Evolutionary conservation across 176 grass and related monocot genomes (phyloP).

Genomic region (Leersia perrieri): DNA sequence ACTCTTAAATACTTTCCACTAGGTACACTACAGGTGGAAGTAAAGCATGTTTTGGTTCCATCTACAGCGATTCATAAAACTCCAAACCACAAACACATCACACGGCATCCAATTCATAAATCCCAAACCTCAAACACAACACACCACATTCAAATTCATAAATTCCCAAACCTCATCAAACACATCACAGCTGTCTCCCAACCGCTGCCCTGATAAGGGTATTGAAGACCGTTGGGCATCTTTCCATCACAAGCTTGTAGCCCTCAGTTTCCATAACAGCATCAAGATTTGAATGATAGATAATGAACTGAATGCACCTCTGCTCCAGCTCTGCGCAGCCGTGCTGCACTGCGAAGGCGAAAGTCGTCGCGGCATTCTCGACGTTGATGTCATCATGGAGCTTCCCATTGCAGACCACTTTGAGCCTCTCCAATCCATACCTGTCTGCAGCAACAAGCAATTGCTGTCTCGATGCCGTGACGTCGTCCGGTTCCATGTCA

Average conservation of each 20-base stretch:
- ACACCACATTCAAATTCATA: too few species aligned
- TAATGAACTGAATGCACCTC: conserved; percentile 20
- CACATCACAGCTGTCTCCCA: background rate
- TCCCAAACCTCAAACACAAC: too few species aligned
- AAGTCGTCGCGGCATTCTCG: background rate
- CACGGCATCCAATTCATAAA: too few species aligned
- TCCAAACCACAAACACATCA: too few species aligned
- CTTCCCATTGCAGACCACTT: background rate
- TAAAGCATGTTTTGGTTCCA: too few species aligned
- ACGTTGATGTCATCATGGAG: background rate
- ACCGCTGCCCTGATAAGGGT: conserved; percentile 12
- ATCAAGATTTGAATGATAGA: conserved; percentile 3
- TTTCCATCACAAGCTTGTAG: conserved; percentile 5
- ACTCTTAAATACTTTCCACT: too few species aligned
- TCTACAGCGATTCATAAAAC: too few species aligned
- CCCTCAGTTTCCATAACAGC: conserved; percentile 18
- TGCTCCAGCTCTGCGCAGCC: conserved; percentile 17
- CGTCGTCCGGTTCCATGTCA: background rate
- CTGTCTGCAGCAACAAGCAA: conserved; percentile 22
- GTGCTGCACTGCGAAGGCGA: conserved; percentile 30
- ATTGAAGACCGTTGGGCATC: background rate
- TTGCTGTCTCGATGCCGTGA: background rate
- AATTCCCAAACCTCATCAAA: too few species aligned
- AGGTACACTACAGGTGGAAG: too few species aligned
- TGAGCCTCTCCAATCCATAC: conserved; percentile 25